Evolutionary conservation across 2,329 filamentous ascomycete genomes (phyloP).

Genomic region (Rutstroemia sp.): DNA sequence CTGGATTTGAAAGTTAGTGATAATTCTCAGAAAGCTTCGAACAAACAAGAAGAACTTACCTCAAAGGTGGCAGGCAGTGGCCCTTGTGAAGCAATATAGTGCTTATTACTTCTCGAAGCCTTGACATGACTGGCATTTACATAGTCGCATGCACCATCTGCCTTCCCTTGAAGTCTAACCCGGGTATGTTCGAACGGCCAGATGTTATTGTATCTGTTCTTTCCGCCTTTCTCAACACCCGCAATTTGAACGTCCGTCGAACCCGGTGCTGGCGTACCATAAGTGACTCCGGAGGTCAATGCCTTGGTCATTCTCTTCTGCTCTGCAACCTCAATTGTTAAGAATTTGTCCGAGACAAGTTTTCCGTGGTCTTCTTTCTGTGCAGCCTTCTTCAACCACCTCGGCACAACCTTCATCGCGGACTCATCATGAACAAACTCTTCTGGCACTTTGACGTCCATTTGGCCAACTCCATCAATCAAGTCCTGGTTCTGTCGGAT

Average conservation of each 20-base stretch:
- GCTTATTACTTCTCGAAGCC: conserved; percentile 74
- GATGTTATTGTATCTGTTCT: conserved; percentile 98
- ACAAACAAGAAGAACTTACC: conserved; percentile 41
- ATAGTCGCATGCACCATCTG: conserved; percentile 74
- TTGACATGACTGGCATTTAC: conserved; percentile 89
- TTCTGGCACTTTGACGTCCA: conserved; percentile 53
- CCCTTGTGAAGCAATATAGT: conserved; percentile 92
- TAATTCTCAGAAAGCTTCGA: conserved; percentile 4
- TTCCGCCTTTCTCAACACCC: conserved; percentile 87
- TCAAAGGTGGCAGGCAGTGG: conserved; percentile 88
- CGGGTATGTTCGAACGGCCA: conserved; percentile 91
- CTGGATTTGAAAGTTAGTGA: conserved; percentile 36
- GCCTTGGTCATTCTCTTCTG: conserved; percentile 89
- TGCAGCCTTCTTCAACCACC: conserved; percentile 68
- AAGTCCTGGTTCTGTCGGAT: conserved; percentile 97
- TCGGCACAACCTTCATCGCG: conserved; percentile 48
- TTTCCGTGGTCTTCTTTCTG: conserved; percentile 67
- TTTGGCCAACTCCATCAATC: conserved; percentile 84
- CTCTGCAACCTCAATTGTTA: conserved; percentile 77
- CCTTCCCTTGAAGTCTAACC: conserved; percentile 67
- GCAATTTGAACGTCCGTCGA: conserved; percentile 60
- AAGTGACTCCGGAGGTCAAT: conserved; percentile 52
- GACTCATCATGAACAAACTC: conserved; percentile 35
- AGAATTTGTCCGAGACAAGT: conserved; percentile 72
- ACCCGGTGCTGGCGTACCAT: conserved; percentile 36